Evolutionary conservation across 805 yeast genomes (phyloP), one percentile per base, ranked within the genome.

Genomic region (Candida easanensis): DNA sequence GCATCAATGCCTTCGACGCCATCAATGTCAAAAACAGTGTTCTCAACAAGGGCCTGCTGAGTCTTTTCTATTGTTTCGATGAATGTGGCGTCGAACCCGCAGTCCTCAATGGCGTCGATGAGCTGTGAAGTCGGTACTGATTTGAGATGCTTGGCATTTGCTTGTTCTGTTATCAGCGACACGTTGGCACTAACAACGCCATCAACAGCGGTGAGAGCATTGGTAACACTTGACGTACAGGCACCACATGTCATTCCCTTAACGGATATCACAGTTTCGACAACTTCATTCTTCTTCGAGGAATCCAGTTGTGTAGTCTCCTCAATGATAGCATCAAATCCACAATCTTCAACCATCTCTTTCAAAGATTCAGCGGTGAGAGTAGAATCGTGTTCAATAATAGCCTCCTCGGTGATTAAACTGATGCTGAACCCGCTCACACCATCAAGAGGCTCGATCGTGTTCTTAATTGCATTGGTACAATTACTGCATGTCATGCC

Each of bases 401-500:
- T 57, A 2, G 89, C 96, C 36, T 79, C 77, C 53, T 86, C 93
- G 0, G 96, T 88, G 10, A 87, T 67, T 26, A 88, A 71, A 2
- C 96, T 83, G 2, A 90, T 84, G 3, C 76, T 74, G 1, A 73
- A 87, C 4, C 62, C 58, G 4, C 46, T 32, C 2, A 88, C 84
- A 11, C 77, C 48, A 0, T 16, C 22, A 3, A 22, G 18, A 6
- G 60, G 58, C 44, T 69, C 65, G 15, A 88, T 56, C 0, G 82
- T 80, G 17, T 63, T 60, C 1, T 81, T 74, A 20, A 91, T 79
- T 0, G 93, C 66, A 4, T 80, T 70, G 1, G 84, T 73, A 60
- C 97, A 91, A 2, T 95, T 76, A 2, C 90, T 81, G 58, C 97
- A 91, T 2, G 97, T 89, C 97, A 90, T 90, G 5, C 97, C 97